phyloP scores from a whole-genome alignment of 2,329 filamentous ascomycete species.

The Fusarium chaquense region DNA sequence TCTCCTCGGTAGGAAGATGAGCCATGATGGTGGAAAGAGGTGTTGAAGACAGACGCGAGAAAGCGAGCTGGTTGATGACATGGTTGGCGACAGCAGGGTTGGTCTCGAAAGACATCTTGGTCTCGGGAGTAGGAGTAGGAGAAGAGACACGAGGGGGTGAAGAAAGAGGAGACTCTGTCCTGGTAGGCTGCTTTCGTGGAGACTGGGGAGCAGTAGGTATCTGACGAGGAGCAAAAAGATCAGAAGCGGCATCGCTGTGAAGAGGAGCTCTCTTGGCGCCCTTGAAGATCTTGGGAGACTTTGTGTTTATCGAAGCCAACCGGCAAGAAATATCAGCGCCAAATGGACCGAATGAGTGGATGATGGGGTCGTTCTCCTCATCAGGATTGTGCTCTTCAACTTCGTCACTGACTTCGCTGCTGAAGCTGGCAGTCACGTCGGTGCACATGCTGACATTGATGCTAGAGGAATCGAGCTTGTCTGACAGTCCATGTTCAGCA shows the following conservation, averaged over 20 bases:
- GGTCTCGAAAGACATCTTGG: constrained; percentile 50
- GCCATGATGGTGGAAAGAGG: constrained; percentile 90
- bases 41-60: constrained; percentile 90
- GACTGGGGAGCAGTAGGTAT: constrained; percentile 42
- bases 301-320: constrained; percentile 80
- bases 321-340: constrained; percentile 86
- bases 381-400: constrained; percentile 79
- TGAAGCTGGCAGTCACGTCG: constrained; percentile 65
- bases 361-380: constrained; percentile 93
- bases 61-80: constrained; percentile 94
- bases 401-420: constrained; percentile 64
- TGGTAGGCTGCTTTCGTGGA: constrained; percentile 42
- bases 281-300: constrained; percentile 67
- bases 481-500: constrained; percentile 65
- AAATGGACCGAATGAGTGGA: constrained; percentile 92
- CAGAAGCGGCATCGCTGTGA: constrained; percentile 40
- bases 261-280: constrained; percentile 41
- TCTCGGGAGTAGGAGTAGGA: constrained; percentile 41
- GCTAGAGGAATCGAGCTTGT: constrained; percentile 44
- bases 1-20: constrained; percentile 79
- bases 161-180: constrained; percentile 45
- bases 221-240: constrained; percentile 42
- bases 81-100: constrained; percentile 77
- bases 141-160: constrained; percentile 42
- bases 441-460: constrained; percentile 62